These are phyloP conservation scores for Myriangium duriaei DNA, from an alignment of 2,329 filamentous ascomycete species.

Conservation along the genomic window DNA sequence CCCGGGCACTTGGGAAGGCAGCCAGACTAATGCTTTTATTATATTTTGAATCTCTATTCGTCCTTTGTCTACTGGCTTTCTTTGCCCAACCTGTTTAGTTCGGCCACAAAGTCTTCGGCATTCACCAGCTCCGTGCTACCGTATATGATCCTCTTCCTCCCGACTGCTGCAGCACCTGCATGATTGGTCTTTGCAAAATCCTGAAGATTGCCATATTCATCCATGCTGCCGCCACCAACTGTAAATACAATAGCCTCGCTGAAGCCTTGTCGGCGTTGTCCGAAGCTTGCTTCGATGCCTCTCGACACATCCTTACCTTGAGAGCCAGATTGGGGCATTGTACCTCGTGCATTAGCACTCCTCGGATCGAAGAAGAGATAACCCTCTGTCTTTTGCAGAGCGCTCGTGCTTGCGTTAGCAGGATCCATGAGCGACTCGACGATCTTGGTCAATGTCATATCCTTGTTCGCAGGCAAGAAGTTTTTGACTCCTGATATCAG, in stretches of 20 bases:
- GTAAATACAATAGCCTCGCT: slow-evolving; percentile 30
- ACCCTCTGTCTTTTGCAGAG: slow-evolving; percentile 89
- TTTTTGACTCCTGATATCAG: slow-evolving; percentile 95
- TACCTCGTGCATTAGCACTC: slow-evolving; percentile 83
- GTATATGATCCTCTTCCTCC: slow-evolving; percentile 76
- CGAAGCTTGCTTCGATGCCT: slow-evolving; percentile 74
- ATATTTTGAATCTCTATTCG: too few species aligned
- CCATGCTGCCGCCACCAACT: slow-evolving; percentile 85
- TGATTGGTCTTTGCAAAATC: slow-evolving; percentile 71
- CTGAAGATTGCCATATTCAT: slow-evolving; percentile 94
- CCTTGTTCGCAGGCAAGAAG: slow-evolving; percentile 89
- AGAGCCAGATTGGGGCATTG: slow-evolving; percentile 66
- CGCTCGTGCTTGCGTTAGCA: slow-evolving; percentile 72
- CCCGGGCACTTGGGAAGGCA: too few species aligned
- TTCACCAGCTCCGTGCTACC: slow-evolving; percentile 71
- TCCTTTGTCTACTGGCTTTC: slow-evolving; percentile 37
- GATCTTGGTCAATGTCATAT: slow-evolving; percentile 94
- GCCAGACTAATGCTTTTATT: too few species aligned
- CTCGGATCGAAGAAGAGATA: slow-evolving; percentile 97
- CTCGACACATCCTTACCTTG: slow-evolving; percentile 28
- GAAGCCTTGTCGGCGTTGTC: slow-evolving; percentile 54
- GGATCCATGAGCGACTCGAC: slow-evolving; percentile 98
- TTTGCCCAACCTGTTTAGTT: slow-evolving; percentile 43
- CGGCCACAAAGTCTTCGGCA: slow-evolving; percentile 49
- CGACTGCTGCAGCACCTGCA: slow-evolving; percentile 38